Base-by-base conservation (phyloP, 1,284 basidiomycete genomes). In the Sanghuangporus weigelae region DNA sequence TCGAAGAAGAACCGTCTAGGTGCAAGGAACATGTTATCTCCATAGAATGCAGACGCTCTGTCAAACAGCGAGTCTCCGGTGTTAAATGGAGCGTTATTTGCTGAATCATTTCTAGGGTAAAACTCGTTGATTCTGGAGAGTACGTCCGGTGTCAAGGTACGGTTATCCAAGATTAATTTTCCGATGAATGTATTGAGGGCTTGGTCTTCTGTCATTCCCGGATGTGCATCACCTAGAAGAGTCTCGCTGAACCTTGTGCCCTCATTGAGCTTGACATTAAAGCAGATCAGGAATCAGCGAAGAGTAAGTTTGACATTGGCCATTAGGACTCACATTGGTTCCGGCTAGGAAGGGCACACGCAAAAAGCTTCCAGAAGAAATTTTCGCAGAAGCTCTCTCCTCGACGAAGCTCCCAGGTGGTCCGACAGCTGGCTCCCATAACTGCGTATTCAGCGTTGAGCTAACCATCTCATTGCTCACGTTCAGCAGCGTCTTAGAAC, bases 41-140 rank as follows among this genome's bases (percentile, higher is more conserved):
- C 81, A 67, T 85, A 86, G 79, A 81, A 86, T 1, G 83, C 75
- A 55, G 73, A 78, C 0, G 77, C 80, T 60, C 84, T 72, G 67
- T 86, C 84, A 58, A 83, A 86, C 12, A 86, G 71, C 8, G 80
- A 81, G 68, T 86, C 84, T 0, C 84, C 83, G 0, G 83, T 85
- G 63, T 81, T 81, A 72, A 83, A 85, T 0, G 78, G 76, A 2
- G 77, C 81, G 2, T 81, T 82, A 1, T 74, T 69, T 8, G 72
- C 71, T 8, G 77, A 71, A 60, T 84, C 81, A 62, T 84, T 81
- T 0, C 78, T 78, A 0, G 81, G 81, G 69, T 77, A 86, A 3
- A 80, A 63, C 0, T 58, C 46, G 38, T 79, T 69, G 39, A 84
- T 77, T 3, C 73, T 68, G 57, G 74, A 61, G 2, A 81, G 66